phyloP scores from a whole-genome alignment of 345 rosid species.

The Hibiscus tridactylites region DNA sequence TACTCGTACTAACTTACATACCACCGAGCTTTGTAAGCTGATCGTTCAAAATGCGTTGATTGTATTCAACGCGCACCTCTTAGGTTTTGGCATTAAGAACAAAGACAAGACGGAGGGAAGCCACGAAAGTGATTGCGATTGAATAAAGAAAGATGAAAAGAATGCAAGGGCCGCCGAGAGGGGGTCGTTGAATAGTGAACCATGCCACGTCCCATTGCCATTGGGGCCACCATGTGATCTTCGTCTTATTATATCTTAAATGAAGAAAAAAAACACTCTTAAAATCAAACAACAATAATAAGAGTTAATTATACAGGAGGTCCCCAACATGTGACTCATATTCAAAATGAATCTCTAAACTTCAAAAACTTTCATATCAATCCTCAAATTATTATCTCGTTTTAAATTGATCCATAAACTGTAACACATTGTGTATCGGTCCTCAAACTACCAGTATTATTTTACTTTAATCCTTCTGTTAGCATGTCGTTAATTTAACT shows the following conservation, averaged over 20 bases:
- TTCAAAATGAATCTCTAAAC: no score
- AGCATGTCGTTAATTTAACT: no score
- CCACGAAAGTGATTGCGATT: background rate
- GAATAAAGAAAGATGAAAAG: background rate
- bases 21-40: no score
- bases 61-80: background rate
- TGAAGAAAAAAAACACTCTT: background rate
- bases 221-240: constrained; percentile 26
- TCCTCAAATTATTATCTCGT: no score
- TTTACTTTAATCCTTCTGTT: no score
- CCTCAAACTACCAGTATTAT: no score
- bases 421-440: no score
- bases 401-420: no score
- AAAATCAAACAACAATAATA: no score
- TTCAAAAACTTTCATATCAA: no score
- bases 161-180: constrained; percentile 22
- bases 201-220: constrained; percentile 15
- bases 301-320: background rate
- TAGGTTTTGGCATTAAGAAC: background rate
- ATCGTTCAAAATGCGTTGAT: no score
- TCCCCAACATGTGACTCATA: background rate
- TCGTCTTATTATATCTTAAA: background rate
- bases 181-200: constrained; percentile 8
- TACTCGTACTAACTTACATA: no score
- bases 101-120: background rate